These are phyloP conservation scores for Bruguiera parviflora DNA, from an alignment of 345 rosid species.

Conservation along the genomic window DNA sequence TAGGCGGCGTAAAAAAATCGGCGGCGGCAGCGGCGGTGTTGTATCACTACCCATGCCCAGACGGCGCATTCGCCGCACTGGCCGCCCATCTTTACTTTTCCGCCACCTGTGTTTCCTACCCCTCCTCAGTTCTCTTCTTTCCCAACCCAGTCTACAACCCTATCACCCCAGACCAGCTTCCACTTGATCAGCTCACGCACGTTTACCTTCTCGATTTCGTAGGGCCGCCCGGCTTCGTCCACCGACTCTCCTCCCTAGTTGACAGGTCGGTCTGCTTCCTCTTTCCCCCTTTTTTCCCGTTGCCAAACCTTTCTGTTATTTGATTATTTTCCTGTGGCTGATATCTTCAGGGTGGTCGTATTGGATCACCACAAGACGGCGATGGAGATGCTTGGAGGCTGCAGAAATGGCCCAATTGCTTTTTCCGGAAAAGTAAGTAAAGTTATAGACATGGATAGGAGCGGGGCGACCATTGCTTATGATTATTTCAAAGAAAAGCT, in stretches of 20 bases:
- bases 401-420: conserved; percentile 5
- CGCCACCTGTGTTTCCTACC: conserved; percentile 19
- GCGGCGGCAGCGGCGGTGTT: conserved; percentile 41
- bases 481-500: conserved; percentile 64
- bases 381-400: conserved; percentile 37
- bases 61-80: conserved; percentile 70
- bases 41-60: conserved; percentile 79
- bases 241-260: conserved; percentile 46
- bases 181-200: conserved; percentile 49
- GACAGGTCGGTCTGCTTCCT: conserved; percentile 18
- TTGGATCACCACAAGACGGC: conserved; percentile 79
- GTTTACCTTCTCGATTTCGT: conserved; percentile 74
- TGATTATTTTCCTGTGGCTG: background rate
- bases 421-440: conserved; percentile 43
- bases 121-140: conserved; percentile 48
- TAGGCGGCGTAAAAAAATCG: background rate
- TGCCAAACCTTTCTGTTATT: background rate
- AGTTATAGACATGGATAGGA: conserved; percentile 57
- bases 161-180: conserved; percentile 47
- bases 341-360: conserved; percentile 37
- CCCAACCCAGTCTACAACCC: conserved; percentile 72
- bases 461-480: conserved; percentile 75
- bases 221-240: conserved; percentile 61
- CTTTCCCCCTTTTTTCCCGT: background rate
- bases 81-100: conserved; percentile 74